Percentiles rank a stretch among this genome's conserved stretches.
phyloP scores from a whole-genome alignment of 192 early-diverging fungal species.

The Podila horticola region DNA sequence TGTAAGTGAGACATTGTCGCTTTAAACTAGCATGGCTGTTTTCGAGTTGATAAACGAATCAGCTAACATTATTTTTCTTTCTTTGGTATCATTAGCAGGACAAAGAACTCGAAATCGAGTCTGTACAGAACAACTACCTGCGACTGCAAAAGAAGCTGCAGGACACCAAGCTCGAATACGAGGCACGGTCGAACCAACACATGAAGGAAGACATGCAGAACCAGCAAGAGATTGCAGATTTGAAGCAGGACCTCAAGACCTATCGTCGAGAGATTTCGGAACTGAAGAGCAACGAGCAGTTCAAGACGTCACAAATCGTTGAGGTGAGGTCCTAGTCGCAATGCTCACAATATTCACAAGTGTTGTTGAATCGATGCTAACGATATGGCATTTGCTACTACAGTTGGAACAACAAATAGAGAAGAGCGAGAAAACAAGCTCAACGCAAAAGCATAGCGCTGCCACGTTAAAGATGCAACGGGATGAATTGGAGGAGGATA shows the following conservation, averaged over 20 bases:
- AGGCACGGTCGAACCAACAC: conserved; percentile 35
- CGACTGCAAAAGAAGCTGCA: conserved; percentile 27
- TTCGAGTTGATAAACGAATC: not conserved
- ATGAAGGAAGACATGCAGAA: conserved; percentile 23
- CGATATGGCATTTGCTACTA: not conserved
- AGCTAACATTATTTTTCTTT: not conserved
- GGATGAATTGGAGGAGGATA: conserved; percentile 41
- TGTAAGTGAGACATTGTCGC: conserved; percentile 11
- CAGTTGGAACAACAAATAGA: conserved; percentile 43
- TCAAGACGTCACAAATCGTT: conserved; percentile 26
- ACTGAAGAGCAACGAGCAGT: conserved; percentile 21
- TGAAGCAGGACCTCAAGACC: conserved; percentile 25
- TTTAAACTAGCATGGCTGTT: no score
- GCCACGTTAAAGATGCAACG: conserved; percentile 27
- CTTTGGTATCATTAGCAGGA: not conserved
- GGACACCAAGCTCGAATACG: conserved; percentile 25
- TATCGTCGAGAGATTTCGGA: conserved; percentile 23
- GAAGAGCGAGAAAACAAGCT: conserved; percentile 28
- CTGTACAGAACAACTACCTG: conserved; percentile 19
- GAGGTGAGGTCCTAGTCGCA: conserved; percentile 3
- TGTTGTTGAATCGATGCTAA: not conserved
- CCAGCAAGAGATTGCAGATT: conserved; percentile 32
- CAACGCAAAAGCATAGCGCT: conserved; percentile 27
- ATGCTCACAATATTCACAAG: not conserved
- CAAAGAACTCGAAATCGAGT: conserved; percentile 18